Evolutionary conservation across 2,329 filamentous ascomycete species (phyloP).

Genomic region (Beauveria australis): DNA sequence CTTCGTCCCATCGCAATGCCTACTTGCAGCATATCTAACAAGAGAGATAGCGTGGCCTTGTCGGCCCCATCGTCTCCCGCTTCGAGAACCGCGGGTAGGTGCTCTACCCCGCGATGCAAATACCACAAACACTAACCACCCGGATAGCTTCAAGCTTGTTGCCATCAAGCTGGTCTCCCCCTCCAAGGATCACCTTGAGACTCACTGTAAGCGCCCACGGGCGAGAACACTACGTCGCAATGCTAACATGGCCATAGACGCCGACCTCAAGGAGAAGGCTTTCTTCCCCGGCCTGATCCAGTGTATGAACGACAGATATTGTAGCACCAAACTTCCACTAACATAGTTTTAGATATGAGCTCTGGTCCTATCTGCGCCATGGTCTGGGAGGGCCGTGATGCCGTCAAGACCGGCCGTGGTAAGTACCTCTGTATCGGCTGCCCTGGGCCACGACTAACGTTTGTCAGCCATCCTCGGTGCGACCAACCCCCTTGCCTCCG

Average conservation of each 20-base stretch:
- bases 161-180: conserved; percentile 93
- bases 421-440: conserved; percentile 29
- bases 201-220: conserved; percentile 62
- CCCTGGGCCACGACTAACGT: conserved; percentile 15
- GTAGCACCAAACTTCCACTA: not conserved
- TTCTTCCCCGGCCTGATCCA: conserved; percentile 94
- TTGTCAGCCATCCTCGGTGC: conserved; percentile 77
- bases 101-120: not conserved
- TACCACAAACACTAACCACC: conserved; percentile 1
- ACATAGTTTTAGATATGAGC: conserved; percentile 67
- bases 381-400: conserved; percentile 99
- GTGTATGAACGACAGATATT: conserved; percentile 52
- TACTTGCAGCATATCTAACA: conserved; percentile 16
- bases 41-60: conserved; percentile 71
- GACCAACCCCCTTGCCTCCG: conserved; percentile 94
- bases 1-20: not conserved
- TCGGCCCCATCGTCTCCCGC: conserved; percentile 95
- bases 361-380: conserved; percentile 97
- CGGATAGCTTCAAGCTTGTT: conserved; percentile 83
- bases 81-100: conserved; percentile 92
- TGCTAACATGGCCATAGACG: conserved; percentile 44
- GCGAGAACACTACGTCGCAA: not conserved
- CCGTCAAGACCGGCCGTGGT: conserved; percentile 96
- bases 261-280: conserved; percentile 83
- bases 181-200: conserved; percentile 91